Conservation (phyloP, 176 grass and related monocot species). For the Microstegium vimineum region DNA sequence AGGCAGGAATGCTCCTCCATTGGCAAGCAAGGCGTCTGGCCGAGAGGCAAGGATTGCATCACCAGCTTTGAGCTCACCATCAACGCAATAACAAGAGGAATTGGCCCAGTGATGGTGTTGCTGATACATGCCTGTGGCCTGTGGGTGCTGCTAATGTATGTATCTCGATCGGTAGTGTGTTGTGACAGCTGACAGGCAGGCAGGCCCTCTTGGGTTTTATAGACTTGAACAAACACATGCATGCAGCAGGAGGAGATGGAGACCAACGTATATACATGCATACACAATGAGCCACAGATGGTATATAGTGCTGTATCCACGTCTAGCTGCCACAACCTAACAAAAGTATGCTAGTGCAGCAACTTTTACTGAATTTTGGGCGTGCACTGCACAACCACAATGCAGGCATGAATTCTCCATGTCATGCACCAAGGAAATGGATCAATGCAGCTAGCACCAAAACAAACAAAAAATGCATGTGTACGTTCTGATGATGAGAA, state of each 20-base stretch:
- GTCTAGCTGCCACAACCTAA: too few species aligned
- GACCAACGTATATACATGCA: too few species aligned
- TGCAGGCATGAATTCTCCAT: not conserved
- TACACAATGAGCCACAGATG: too few species aligned
- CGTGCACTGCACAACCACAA: not conserved
- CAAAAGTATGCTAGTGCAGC: not conserved
- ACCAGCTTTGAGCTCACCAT: not conserved
- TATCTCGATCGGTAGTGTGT: too few species aligned
- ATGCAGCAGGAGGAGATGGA: too few species aligned
- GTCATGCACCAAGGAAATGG: not conserved
- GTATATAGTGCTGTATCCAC: too few species aligned
- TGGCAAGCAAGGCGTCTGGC: not conserved
- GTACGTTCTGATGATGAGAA: not conserved
- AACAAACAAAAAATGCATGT: not conserved
- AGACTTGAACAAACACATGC: too few species aligned
- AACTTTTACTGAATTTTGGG: not conserved
- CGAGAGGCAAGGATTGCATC: not conserved
- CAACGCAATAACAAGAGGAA: not conserved
- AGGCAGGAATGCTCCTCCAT: not conserved
- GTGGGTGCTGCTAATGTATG: too few species aligned
- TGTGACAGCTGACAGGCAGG: too few species aligned
- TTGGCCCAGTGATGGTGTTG: not conserved
- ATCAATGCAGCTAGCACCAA: slow-evolving; percentile 19
- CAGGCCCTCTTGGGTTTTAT: too few species aligned
- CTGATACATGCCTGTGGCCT: too few species aligned